phyloP scores from a whole-genome alignment of 371 early-diverging fungal species.

The Sporodiniella umbellata region DNA sequence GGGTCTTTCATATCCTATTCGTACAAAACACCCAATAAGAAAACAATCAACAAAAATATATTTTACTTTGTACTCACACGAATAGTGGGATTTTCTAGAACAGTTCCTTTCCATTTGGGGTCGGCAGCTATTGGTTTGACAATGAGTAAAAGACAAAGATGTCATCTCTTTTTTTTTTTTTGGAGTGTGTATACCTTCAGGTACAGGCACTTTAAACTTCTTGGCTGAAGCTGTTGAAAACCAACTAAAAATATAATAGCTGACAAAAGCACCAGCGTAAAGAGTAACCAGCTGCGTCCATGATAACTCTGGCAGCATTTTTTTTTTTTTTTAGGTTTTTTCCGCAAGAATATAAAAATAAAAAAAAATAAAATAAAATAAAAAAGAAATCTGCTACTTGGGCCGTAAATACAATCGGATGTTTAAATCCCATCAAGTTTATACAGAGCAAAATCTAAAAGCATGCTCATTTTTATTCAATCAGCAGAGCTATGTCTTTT shows the following conservation, averaged over 20 bases:
- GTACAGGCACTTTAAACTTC: slow-evolving; percentile 32
- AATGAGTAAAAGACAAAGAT: background rate
- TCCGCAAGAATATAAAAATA: background rate
- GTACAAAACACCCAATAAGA: no score
- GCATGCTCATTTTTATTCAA: no score
- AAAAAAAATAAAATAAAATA: background rate
- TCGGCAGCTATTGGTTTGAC: slow-evolving; percentile 27
- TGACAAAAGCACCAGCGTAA: slow-evolving; percentile 27
- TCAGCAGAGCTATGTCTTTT: no score
- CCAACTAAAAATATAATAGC: slow-evolving; percentile 30
- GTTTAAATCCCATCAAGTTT: no score
- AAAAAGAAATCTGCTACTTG: background rate
- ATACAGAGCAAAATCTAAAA: no score
- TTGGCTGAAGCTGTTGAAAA: slow-evolving; percentile 28
- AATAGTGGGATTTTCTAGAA: slow-evolving; percentile 54
- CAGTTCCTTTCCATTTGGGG: slow-evolving; percentile 54
- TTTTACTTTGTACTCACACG: slow-evolving; percentile 30
- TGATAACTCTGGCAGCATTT: slow-evolving; percentile 7
- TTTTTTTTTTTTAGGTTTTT: no score
- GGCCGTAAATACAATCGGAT: no score
- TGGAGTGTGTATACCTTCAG: slow-evolving; percentile 30
- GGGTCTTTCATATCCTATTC: slow-evolving; percentile 55
- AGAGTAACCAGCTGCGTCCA: slow-evolving; percentile 19
- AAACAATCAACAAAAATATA: slow-evolving; percentile 3
- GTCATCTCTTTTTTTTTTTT: no score